These are phyloP conservation scores for Aspergillus sp. DNA, from an alignment of 2,329 filamentous ascomycete genomes.

Conservation along the genomic window DNA sequence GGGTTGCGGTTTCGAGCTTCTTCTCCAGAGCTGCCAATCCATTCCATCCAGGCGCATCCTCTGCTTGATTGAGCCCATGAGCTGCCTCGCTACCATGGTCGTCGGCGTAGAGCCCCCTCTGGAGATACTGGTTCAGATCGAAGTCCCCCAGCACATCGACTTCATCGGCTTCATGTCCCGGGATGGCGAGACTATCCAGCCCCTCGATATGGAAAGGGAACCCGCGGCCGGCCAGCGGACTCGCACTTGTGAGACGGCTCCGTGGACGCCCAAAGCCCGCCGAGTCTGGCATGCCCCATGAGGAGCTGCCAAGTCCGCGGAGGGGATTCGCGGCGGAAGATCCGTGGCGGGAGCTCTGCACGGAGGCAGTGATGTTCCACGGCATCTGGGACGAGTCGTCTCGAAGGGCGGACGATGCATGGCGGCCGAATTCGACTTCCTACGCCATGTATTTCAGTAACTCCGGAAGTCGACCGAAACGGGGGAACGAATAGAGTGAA, in stretches of 20 bases:
- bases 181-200: conserved; percentile 21
- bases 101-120: conserved; percentile 29
- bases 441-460: conserved; percentile 16
- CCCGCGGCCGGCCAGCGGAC: conserved; percentile 59
- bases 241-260: conserved; percentile 58
- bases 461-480: neutral
- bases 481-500: neutral
- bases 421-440: conserved; percentile 68
- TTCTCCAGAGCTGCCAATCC: conserved; percentile 10
- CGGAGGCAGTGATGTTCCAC: conserved; percentile 63
- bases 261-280: conserved; percentile 40
- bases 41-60: too few species aligned
- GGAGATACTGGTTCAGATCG: conserved; percentile 33
- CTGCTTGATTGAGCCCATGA: too few species aligned
- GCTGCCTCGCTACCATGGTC: conserved; percentile 7
- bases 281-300: conserved; percentile 19
- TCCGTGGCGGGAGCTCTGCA: conserved; percentile 52
- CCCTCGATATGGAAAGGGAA: conserved; percentile 28
- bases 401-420: conserved; percentile 63
- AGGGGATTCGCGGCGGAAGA: conserved; percentile 31
- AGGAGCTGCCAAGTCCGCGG: conserved; percentile 35
- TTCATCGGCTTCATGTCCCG: conserved; percentile 19
- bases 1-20: conserved; percentile 50
- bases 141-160: conserved; percentile 24
- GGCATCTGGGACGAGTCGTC: conserved; percentile 68